Evolutionary conservation across 305 asterid species (phyloP).

Genomic region (Withania somnifera): DNA sequence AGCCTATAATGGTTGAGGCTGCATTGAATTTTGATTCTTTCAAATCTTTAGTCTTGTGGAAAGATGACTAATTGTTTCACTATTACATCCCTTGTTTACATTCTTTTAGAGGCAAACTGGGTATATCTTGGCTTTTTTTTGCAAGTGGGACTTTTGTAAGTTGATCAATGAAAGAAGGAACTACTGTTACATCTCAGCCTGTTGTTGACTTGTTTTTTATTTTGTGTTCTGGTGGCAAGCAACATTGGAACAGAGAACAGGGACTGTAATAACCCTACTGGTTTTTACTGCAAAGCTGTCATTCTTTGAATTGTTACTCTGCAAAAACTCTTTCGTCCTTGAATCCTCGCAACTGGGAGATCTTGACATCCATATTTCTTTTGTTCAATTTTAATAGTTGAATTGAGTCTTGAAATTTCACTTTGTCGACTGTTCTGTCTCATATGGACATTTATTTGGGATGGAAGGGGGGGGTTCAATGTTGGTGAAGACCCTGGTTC

Average conservation of each 20-base stretch:
- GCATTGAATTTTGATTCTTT: background rate
- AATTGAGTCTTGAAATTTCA: background rate
- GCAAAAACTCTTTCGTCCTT: background rate
- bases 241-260: background rate
- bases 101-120: background rate
- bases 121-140: background rate
- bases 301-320: background rate
- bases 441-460: background rate
- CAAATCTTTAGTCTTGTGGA: background rate
- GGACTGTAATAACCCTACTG: background rate
- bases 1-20: background rate
- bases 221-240: background rate
- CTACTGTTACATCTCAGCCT: background rate
- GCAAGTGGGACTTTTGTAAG: background rate
- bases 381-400: background rate
- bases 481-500: background rate
- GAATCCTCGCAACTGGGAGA: background rate
- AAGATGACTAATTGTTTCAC: background rate
- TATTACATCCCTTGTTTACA: background rate
- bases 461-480: background rate
- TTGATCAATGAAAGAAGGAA: background rate
- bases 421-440: background rate
- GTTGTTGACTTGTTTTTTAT: background rate
- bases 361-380: background rate
- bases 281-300: background rate